Conservation (phyloP, 768 basidiomycete species). For the Tricholoma bakamatsutake region DNA sequence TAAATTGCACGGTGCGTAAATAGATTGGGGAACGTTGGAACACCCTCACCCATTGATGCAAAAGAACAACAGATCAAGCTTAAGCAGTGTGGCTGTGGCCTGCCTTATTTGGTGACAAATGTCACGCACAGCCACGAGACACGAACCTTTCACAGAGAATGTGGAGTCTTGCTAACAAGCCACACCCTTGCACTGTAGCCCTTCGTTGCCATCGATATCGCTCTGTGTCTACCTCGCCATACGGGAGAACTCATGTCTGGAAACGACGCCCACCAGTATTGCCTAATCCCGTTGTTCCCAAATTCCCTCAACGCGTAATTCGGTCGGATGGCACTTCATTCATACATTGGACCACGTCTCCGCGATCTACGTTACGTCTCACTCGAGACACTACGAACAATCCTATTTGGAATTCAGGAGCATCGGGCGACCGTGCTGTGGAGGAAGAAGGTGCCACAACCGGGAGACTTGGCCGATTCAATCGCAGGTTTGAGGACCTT, state of each 20-base stretch:
- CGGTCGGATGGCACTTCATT: conserved; percentile 88
- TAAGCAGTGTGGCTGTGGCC: too few species aligned
- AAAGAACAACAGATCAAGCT: too few species aligned
- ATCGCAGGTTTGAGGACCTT: conserved; percentile 58
- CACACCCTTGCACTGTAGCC: neutral
- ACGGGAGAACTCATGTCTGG: conserved; percentile 82
- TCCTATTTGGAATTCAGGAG: conserved; percentile 75
- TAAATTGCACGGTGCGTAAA: too few species aligned
- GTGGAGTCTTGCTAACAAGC: neutral
- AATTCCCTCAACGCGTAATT: conserved; percentile 80
- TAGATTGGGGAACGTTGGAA: too few species aligned
- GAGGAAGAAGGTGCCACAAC: conserved; percentile 68
- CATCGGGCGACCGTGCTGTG: conserved; percentile 42
- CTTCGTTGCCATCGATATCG: conserved; percentile 22
- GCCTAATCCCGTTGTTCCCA: conserved; percentile 80
- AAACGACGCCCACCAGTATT: conserved; percentile 60
- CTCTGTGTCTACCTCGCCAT: conserved; percentile 64
- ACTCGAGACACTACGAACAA: conserved; percentile 89
- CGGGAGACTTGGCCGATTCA: conserved; percentile 80
- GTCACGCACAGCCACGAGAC: too few species aligned
- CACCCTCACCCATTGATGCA: too few species aligned
- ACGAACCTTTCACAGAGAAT: neutral
- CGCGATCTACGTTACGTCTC: conserved; percentile 66
- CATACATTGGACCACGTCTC: conserved; percentile 85
- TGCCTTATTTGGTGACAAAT: too few species aligned